Evolutionary conservation across 176 grass and related monocot genomes (phyloP).

Genomic region (Bolboschoenus planiculmis): DNA sequence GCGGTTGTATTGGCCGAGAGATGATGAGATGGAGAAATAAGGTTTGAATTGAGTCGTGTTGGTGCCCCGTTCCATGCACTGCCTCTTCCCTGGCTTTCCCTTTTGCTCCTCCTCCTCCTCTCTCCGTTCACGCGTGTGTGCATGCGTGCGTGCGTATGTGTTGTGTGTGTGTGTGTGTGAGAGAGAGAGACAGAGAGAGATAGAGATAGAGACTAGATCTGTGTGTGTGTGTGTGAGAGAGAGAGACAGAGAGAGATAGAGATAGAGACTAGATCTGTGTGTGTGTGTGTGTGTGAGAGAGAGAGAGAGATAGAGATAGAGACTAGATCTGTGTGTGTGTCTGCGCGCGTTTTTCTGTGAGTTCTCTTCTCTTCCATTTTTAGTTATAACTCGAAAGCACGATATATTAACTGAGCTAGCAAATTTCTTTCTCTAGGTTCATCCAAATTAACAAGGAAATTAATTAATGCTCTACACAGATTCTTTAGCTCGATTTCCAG

Average conservation of each 20-base stretch:
- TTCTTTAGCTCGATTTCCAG: too few relatives aligned
- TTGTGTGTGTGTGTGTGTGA: neutral
- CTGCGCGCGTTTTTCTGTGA: neutral
- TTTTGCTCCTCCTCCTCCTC: neutral
- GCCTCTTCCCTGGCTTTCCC: constrained; percentile 85
- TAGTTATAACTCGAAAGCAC: too few relatives aligned
- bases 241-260: too few relatives aligned
- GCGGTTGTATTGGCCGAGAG: neutral
- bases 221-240: neutral
- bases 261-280: too few relatives aligned
- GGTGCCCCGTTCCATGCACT: constrained; percentile 73
- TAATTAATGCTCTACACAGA: too few relatives aligned
- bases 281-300: neutral
- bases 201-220: too few relatives aligned
- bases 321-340: neutral
- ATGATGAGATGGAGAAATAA: neutral
- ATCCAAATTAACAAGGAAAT: too few relatives aligned
- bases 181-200: too few relatives aligned
- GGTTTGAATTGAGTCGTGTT: constrained; percentile 23
- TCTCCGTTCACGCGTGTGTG: neutral
- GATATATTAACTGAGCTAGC: too few relatives aligned
- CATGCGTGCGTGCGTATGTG: too few relatives aligned
- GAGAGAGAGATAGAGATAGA: too few relatives aligned
- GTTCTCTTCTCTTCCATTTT: neutral
- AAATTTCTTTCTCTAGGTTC: too few relatives aligned